These are phyloP conservation scores for Hippophae gyantsensis DNA, from an alignment of 306 rosid genomes.

Conservation along the genomic window DNA sequence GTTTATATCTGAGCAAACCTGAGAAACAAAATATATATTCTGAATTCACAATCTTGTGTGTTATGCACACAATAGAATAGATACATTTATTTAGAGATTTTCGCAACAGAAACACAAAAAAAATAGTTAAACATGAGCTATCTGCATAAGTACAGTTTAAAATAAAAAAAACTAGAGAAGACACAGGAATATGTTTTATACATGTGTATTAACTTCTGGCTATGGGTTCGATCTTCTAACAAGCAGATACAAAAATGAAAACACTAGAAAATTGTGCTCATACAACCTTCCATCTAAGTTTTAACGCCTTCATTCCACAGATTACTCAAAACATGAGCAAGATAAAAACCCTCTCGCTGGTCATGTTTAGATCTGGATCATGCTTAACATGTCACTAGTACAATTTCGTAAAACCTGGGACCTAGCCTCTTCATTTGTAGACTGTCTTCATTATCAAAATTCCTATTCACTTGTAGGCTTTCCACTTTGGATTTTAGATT, in stretches of 20 bases:
- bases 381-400: not conserved
- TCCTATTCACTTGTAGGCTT: not conserved
- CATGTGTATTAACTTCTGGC: no score
- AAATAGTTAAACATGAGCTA: not conserved
- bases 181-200: no score
- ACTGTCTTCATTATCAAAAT: not conserved
- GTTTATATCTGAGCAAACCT: constrained; percentile 97
- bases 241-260: no score
- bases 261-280: no score
- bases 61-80: not conserved
- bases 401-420: not conserved
- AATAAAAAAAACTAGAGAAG: not conserved
- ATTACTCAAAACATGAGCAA: no score
- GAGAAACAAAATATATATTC: constrained; percentile 10
- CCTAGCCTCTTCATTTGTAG: not conserved
- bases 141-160: not conserved
- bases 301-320: no score
- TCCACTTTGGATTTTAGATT: not conserved
- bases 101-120: constrained; percentile 5
- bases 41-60: constrained; percentile 2
- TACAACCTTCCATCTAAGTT: no score
- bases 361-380: not conserved
- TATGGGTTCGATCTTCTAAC: no score
- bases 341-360: no score
- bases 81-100: constrained; percentile 1